Evolutionary conservation across 2,329 filamentous ascomycete species (phyloP), one percentile per base, ranked within the genome.

Genomic region (Fusarium nelsonii): DNA sequence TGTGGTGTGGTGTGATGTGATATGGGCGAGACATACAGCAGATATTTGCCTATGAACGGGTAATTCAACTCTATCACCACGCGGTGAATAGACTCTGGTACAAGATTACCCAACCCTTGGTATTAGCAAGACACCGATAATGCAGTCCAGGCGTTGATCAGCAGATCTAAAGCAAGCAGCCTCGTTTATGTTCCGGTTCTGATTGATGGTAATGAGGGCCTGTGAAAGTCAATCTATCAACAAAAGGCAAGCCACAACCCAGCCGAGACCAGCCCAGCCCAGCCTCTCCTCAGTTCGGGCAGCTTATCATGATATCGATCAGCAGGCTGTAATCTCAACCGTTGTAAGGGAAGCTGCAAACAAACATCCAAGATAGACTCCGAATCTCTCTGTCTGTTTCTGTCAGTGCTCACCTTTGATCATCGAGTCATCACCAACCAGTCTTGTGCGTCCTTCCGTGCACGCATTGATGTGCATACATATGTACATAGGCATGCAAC

Each of bases 151-250:
- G 30, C 33, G n/a, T 26, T 20, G 36, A 53, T 44, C 39, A 30
- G 52, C 28, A 36, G 14, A 37, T 37, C n/a, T 59, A 37, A 41
- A 16, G 57, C 34, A 20, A 23, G 23, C 23, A 49, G 32, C 46
- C 46, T 49, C 18, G 18, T 49, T 30, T 11, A n/a, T 49, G 32
- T 16, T 49, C 11, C n/a, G 32, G n/a, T 49, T 49, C 15, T 12
- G 33, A 49, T 49, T 48, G 30, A 16, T 48, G 30, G 12, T 48
- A 30, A 30, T 48, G 16, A 49, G 41, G 20, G 44, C 58, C 68
- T 64, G 64, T 63, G 64, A 68, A 51, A 53, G 55, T 30, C 33
- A 49, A 34, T 23, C 33, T 20, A 34, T 49, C 32, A 11, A 28
- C 37, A 8, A 34, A 26, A 49, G 18, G 28, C 57, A 51, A 62